These are phyloP conservation scores for Umbelopsis sp. DNA, from an alignment of 192 early-diverging fungal genomes.

Conservation along the genomic window DNA sequence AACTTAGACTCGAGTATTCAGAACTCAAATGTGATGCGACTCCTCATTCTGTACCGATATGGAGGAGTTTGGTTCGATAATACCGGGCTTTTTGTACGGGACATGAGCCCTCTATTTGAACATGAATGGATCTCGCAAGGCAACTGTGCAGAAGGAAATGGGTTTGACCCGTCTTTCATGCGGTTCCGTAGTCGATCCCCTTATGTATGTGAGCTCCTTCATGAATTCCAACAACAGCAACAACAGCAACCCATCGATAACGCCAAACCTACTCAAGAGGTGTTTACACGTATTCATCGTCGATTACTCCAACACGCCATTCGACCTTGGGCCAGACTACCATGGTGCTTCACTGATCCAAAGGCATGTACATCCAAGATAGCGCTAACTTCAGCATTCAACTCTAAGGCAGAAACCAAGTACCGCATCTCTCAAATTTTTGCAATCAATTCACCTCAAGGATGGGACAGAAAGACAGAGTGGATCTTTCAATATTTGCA, in stretches of 20 bases:
- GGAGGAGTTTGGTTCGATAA: constrained; percentile 43
- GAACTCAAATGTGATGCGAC: constrained; percentile 16
- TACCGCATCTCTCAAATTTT: not conserved
- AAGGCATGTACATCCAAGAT: constrained; percentile 5
- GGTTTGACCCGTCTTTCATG: constrained; percentile 28
- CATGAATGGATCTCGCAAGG: constrained; percentile 44
- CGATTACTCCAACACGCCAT: constrained; percentile 30
- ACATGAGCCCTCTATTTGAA: constrained; percentile 37
- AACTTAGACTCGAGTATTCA: not conserved
- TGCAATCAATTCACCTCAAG: not conserved
- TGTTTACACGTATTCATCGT: constrained; percentile 27
- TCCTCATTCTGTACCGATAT: constrained; percentile 31
- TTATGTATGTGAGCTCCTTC: constrained; percentile 36
- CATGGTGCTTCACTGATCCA: constrained; percentile 43
- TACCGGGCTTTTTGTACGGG: constrained; percentile 31
- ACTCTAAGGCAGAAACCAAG: not conserved
- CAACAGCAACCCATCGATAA: not conserved
- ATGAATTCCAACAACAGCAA: constrained; percentile 16
- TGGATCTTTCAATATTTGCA: constrained; percentile 13
- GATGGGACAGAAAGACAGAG: not conserved
- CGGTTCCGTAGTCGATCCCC: constrained; percentile 30
- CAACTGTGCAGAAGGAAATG: constrained; percentile 33
- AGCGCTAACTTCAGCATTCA: not conserved
- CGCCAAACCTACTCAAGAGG: not conserved
- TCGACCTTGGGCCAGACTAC: constrained; percentile 32